Conservation (phyloP, 2,329 filamentous ascomycete species). For the Cladophialophora exuberans region DNA sequence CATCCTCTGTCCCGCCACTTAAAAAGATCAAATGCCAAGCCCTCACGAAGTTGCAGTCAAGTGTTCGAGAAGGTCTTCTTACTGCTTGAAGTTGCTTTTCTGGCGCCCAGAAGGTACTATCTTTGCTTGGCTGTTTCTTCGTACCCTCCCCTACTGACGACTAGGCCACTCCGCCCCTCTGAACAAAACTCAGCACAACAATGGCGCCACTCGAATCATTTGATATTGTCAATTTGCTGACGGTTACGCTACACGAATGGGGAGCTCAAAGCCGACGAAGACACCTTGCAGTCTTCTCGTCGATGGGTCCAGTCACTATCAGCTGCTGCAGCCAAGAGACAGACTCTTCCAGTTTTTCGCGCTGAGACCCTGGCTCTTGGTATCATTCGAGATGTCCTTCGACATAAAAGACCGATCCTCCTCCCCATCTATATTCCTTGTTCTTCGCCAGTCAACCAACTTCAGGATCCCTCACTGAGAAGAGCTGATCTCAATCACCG, state of each 20-base stretch:
- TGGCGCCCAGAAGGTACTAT: background rate
- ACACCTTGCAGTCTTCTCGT: background rate
- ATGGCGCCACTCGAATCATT: background rate
- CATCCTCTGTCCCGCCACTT: background rate
- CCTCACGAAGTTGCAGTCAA: conserved; percentile 1
- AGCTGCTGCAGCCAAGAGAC: background rate
- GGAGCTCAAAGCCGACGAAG: background rate
- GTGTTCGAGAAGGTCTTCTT: background rate
- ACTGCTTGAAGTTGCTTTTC: conserved; percentile 13
- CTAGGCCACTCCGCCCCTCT: background rate
- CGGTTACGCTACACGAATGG: background rate
- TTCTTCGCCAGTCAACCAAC: background rate
- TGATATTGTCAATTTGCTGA: conserved; percentile 2
- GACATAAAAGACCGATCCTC: conserved; percentile 8
- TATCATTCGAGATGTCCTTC: background rate
- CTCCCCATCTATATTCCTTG: background rate
- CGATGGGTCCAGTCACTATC: background rate
- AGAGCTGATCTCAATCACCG: background rate
- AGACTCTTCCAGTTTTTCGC: background rate
- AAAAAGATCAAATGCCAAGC: background rate
- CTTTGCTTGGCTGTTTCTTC: background rate
- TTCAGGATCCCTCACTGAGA: background rate
- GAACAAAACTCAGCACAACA: background rate
- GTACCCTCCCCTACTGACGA: background rate
- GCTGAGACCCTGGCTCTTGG: background rate